Base-by-base conservation (phyloP, 305 asterid species). In the Petunia hybrid region DNA sequence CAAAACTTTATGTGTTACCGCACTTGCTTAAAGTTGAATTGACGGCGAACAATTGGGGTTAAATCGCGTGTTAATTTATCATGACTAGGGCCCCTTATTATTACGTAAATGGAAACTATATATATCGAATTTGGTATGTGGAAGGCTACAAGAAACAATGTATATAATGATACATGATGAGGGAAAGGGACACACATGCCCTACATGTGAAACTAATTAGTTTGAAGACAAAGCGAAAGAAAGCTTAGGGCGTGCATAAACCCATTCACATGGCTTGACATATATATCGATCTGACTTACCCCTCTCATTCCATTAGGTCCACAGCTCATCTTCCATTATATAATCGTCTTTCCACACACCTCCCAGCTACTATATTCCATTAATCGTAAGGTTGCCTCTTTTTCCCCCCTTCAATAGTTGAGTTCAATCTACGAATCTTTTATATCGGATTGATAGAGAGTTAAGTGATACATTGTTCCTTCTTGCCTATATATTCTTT, bases 321-420 rank as follows among this genome's bases (percentile, higher is more conserved):
- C 77, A 71, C 77, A 71, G 61, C 77, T 71, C 77, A 71, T 71
- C 77, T 31, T 48, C 77, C 61, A 71, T 61, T 31, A 57, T 56
- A 56, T 13, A 1, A 61, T 61, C 31, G 31, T 22, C 31, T 22
- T 22, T 61, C 40, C 31, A 61, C 61, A 13, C 61, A 56, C 16
- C 8, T 31, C 14, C 6, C 38, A 22, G 31, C 31, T 35, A 62
- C 38, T 10, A 48, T 62, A 62, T 3, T 62, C 61, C 61, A 56
- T 12, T 56, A 56, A 62, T 62, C 7, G 61, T 56, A 56, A 36
- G 12, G 0, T 48, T 8, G 56, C 56, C 3, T 48, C 3, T 48
- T 0, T 48, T 48, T 48, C 3, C 2, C 9, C 9, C 12, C 9
- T 22, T 22, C 31, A 22, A 22, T 22, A 22, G 31, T 22, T 22